These are phyloP conservation scores for Mycena galopus DNA, from an alignment of 768 basidiomycete genomes.

Conservation along the genomic window DNA sequence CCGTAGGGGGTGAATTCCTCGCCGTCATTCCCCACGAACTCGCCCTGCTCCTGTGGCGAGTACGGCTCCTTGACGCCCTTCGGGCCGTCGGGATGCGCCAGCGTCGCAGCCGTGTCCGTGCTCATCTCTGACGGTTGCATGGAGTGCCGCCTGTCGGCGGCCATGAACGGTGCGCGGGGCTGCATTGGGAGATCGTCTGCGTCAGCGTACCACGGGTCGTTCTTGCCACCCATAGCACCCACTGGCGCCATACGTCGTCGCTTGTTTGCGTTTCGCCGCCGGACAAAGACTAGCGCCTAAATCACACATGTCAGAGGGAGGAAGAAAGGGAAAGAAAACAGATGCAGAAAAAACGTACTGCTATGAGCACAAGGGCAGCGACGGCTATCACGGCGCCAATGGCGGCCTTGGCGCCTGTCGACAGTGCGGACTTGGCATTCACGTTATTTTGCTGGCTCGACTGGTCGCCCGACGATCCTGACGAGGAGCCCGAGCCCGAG, in stretches of 20 bases:
- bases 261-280: conserved; percentile 22
- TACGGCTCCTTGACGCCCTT: not conserved
- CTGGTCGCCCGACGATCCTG: not conserved
- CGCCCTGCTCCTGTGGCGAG: not conserved
- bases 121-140: conserved; percentile 22
- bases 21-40: not conserved
- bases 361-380: conserved; percentile 12
- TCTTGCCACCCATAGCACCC: conserved; percentile 1
- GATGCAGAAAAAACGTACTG: conserved; percentile 2
- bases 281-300: conserved; percentile 17
- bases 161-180: conserved; percentile 34
- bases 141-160: not conserved
- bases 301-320: not conserved
- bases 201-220: conserved; percentile 31
- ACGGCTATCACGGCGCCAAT: conserved; percentile 28
- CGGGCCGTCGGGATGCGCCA: conserved; percentile 26
- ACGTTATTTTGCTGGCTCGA: not conserved
- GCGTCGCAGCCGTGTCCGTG: conserved; percentile 24
- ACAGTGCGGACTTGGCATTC: conserved; percentile 12
- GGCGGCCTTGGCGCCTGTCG: conserved; percentile 25
- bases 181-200: conserved; percentile 13
- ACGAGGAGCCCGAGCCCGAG: not conserved
- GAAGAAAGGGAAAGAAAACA: not conserved
- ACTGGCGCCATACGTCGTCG: not conserved
- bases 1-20: conserved; percentile 8